Evolutionary conservation across 805 yeast genomes (phyloP).

Genomic region (Yamadazyma phyllophila): DNA sequence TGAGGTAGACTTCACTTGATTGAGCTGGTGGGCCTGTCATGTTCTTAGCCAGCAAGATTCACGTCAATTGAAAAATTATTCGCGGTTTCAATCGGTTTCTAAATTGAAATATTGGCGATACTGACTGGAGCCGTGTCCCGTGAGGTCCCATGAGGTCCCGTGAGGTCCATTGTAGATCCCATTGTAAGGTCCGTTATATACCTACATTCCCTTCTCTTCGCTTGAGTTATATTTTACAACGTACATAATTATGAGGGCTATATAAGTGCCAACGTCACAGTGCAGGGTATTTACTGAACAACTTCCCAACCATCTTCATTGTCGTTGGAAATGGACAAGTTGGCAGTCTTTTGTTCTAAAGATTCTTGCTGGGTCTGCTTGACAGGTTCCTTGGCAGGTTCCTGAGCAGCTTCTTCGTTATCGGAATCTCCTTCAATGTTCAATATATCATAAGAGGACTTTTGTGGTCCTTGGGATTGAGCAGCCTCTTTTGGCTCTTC

Average conservation of each 20-base stretch:
- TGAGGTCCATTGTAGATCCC: too few relatives aligned
- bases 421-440: constrained; percentile 33
- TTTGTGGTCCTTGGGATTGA: constrained; percentile 26
- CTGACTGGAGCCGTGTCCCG: too few relatives aligned
- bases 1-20: constrained; percentile 5
- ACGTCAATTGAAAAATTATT: not conserved
- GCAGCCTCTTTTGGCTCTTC: constrained; percentile 21
- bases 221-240: constrained; percentile 8
- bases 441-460: constrained; percentile 34
- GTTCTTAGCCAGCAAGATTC: not conserved
- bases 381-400: constrained; percentile 14
- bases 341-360: constrained; percentile 25
- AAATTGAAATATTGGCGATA: too few relatives aligned
- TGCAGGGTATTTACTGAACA: constrained; percentile 17
- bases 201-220: too few relatives aligned
- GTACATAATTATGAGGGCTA: constrained; percentile 1
- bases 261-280: not conserved
- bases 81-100: too few relatives aligned
- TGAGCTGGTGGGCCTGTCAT: not conserved
- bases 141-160: too few relatives aligned
- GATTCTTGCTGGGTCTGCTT: constrained; percentile 13
- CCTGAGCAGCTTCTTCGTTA: constrained; percentile 17
- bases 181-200: too few relatives aligned
- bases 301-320: constrained; percentile 37
- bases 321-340: constrained; percentile 23